Evolutionary conservation across 805 yeast genomes (phyloP).

Genomic region (Ogataea siamensis): DNA sequence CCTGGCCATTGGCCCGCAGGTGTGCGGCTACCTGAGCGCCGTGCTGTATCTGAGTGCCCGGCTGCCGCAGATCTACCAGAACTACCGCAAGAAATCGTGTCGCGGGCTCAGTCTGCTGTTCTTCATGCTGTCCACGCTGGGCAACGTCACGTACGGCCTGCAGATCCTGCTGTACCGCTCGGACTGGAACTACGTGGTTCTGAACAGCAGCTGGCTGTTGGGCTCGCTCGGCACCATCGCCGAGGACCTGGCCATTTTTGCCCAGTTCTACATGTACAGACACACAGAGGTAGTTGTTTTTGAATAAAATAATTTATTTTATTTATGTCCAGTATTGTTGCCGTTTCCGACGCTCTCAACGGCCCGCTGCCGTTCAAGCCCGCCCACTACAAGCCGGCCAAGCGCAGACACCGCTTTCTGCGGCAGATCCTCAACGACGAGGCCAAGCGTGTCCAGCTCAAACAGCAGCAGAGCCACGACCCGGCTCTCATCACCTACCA

Average conservation of each 20-base stretch:
- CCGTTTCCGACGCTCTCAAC: conserved; percentile 39
- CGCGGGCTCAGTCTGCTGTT: conserved; percentile 83
- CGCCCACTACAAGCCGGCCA: conserved; percentile 48
- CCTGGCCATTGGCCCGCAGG: conserved; percentile 55
- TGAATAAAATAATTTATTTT: conserved; percentile 4
- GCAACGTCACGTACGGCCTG: conserved; percentile 72
- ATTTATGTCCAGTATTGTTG: conserved; percentile 12
- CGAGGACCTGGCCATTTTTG: conserved; percentile 64
- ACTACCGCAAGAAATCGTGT: conserved; percentile 73
- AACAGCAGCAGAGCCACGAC: conserved; percentile 32
- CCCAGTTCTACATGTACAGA: conserved; percentile 64
- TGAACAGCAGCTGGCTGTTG: conserved; percentile 72
- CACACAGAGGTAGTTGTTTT: conserved; percentile 19
- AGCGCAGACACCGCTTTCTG: conserved; percentile 67
- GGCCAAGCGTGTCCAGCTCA: conserved; percentile 55
- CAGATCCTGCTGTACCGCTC: conserved; percentile 66
- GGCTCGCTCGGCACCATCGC: conserved; percentile 77
- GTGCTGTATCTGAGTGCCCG: conserved; percentile 67
- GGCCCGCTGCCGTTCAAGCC: conserved; percentile 58
- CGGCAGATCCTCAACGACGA: conserved; percentile 79
- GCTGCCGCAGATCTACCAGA: conserved; percentile 80
- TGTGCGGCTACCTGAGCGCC: conserved; percentile 71
- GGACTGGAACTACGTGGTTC: conserved; percentile 56
- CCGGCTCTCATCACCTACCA: conserved; percentile 61
- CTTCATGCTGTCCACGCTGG: conserved; percentile 70